These are phyloP conservation scores for Ceratobasidium sp. DNA, from an alignment of 1,284 basidiomycete genomes.

Conservation along the genomic window DNA sequence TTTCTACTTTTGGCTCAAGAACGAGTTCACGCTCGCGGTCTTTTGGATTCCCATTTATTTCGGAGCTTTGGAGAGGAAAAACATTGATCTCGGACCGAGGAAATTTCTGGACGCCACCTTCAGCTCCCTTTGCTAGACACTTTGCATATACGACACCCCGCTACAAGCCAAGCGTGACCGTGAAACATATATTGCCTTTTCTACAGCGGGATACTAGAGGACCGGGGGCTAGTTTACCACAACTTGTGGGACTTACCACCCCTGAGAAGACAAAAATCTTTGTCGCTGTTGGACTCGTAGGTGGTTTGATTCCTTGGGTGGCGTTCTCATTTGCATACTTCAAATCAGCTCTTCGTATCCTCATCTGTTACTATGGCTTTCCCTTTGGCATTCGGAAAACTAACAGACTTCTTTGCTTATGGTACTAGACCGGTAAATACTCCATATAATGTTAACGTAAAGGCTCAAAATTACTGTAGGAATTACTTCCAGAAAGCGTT, in stretches of 20 bases:
- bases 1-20: no score
- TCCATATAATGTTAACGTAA: neutral
- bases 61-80: no score
- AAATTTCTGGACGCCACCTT: no score
- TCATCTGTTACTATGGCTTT: slow-evolving; percentile 89
- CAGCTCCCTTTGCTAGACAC: no score
- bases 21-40: no score
- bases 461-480: slow-evolving; percentile 51
- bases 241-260: slow-evolving; percentile 78
- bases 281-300: slow-evolving; percentile 70
- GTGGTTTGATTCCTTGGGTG: slow-evolving; percentile 41
- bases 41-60: no score
- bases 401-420: slow-evolving; percentile 90
- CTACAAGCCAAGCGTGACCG: no score
- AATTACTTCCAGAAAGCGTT: slow-evolving; percentile 73
- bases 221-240: slow-evolving; percentile 65
- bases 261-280: slow-evolving; percentile 79
- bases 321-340: no score
- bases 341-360: slow-evolving; percentile 68
- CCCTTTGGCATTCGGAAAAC: slow-evolving; percentile 88
- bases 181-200: no score
- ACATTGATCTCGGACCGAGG: no score
- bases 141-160: no score
- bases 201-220: no score
- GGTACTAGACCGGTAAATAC: slow-evolving; percentile 69